Base-by-base conservation (phyloP, 2,329 filamentous ascomycete species). In the Fusarium neocosmosporiellum region DNA sequence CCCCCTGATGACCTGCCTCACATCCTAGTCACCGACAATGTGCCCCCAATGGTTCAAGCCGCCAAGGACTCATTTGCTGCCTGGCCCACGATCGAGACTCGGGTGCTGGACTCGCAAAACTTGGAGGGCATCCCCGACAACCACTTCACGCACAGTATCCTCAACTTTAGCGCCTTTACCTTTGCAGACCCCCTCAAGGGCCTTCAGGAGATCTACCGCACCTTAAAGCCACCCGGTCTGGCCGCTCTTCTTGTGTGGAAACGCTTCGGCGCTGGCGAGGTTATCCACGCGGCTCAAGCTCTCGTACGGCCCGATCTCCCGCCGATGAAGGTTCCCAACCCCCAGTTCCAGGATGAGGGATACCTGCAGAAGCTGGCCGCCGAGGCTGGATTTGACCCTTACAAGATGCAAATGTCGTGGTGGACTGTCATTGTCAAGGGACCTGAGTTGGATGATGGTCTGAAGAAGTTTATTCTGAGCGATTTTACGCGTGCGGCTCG, bases 151-250 rank as follows among this genome's bases (percentile, higher is more conserved):
- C 80, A 81, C 65, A 73, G 63, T 16, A 75, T 81, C 60, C 69
- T 75, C 58, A 80, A 79, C 65, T 79, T 81, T 24, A 80, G 79
- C 65, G 68, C 80, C 33, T 81, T 78, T 53, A 77, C 78, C 11
- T 73, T 81, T 22, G 43, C 66, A 2, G 60, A 74, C 18, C 77
- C 75, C 1, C 53, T 69, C 8, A 67, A 72, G 2, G 76, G 71
- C n/a, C 41, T 82, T 0, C 60, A 66, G 9, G 80, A 81, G 59
- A 78, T 77, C 5, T 50, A 77, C 41, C 78, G 78, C 6, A 80
- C 80, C 5, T 71, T 82, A 14, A 24, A 70, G n/a, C 73, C 75
- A 5, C 74, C 65, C 7, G 80, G 80, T 7, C 57, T 78, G 1
- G 79, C 78, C 0, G 69, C 75, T 5, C 59, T 82, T 20, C 71